phyloP scores from a whole-genome alignment of 768 basidiomycete species.

The Hypsizygus marmoreus region DNA sequence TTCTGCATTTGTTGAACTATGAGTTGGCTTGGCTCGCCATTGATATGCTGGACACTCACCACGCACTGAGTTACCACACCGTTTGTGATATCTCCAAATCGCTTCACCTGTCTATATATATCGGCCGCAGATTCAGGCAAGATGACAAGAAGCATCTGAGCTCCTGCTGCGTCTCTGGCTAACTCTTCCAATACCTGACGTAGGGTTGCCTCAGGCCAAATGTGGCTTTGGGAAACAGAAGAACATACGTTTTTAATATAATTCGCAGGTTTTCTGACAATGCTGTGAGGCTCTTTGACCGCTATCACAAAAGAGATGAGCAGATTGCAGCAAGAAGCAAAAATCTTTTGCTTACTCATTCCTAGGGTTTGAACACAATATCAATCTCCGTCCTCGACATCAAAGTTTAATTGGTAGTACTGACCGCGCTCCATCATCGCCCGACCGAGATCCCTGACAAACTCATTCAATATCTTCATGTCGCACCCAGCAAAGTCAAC shows the following conservation, averaged over 20 bases:
- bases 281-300: constrained; percentile 6
- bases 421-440: constrained; percentile 28
- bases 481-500: constrained; percentile 27
- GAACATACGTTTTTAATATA: constrained; percentile 8
- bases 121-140: constrained; percentile 31
- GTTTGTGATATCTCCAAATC: constrained; percentile 40
- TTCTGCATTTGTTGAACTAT: constrained; percentile 19
- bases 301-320: not conserved
- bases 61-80: constrained; percentile 70
- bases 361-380: constrained; percentile 4
- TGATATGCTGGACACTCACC: constrained; percentile 33
- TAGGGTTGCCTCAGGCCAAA: not conserved
- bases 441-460: constrained; percentile 20
- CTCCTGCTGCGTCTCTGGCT: constrained; percentile 8
- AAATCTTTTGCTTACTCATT: constrained; percentile 12
- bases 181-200: constrained; percentile 12
- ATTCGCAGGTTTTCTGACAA: constrained; percentile 6
- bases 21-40: not conserved
- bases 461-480: constrained; percentile 11
- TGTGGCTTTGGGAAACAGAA: not conserved
- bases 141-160: constrained; percentile 28
- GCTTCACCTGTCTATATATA: constrained; percentile 30
- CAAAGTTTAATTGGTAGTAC: not conserved
- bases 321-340: not conserved
- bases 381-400: not conserved